Conservation (phyloP, 2,329 filamentous ascomycete genomes). For the Geosmithia morbida region DNA sequence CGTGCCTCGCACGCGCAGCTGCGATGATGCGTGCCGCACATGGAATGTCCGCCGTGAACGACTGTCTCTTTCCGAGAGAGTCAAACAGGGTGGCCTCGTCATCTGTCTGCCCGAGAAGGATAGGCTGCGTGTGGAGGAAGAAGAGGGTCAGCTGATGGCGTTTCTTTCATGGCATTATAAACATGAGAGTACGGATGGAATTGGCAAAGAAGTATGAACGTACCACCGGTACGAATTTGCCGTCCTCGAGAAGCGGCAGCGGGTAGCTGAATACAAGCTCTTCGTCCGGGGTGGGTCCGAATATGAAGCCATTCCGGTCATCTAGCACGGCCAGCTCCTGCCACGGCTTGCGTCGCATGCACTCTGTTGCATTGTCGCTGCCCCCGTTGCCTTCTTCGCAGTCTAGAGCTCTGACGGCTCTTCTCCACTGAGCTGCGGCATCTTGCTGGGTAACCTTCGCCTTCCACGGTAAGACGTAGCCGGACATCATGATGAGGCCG, state of each 20-base stretch:
- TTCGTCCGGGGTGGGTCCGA: not conserved
- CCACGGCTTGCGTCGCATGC: not conserved
- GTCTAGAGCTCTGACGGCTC: not conserved
- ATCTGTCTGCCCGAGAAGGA: not conserved
- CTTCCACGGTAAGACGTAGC: constrained; percentile 2
- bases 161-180: too few species aligned
- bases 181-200: too few species aligned
- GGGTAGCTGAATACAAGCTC: not conserved
- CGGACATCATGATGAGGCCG: constrained; percentile 30
- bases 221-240: not conserved
- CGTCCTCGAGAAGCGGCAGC: not conserved
- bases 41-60: not conserved
- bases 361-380: not conserved
- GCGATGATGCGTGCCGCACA: not conserved
- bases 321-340: not conserved
- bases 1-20: not conserved
- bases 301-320: not conserved
- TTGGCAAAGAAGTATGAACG: too few species aligned
- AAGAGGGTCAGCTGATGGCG: not conserved
- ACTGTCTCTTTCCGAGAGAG: not conserved
- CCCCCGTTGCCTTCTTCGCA: not conserved
- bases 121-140: not conserved
- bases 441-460: not conserved
- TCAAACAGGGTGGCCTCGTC: not conserved
- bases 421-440: not conserved